Evolutionary conservation across 768 basidiomycete genomes (phyloP).

Genomic region (Tricholoma sp.): DNA sequence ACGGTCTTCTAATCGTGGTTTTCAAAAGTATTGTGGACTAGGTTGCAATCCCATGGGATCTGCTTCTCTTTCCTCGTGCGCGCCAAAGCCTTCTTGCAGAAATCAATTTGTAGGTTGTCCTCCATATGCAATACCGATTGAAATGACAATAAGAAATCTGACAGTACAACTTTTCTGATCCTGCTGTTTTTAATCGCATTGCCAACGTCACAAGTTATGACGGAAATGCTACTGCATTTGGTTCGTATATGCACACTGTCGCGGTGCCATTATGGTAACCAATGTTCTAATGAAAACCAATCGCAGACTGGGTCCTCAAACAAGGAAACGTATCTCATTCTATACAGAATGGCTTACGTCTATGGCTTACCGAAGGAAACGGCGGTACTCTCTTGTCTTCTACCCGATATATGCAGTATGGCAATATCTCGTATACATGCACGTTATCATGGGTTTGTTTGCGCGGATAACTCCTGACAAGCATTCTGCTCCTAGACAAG

Average conservation of each 20-base stretch:
- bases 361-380: slow-evolving; percentile 63
- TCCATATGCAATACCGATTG: background rate
- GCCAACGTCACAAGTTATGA: slow-evolving; percentile 65
- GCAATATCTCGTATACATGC: slow-evolving; percentile 65
- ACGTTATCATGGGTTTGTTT: slow-evolving; percentile 12
- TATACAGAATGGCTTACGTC: slow-evolving; percentile 63
- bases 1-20: slow-evolving; percentile 2
- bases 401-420: slow-evolving; percentile 81
- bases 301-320: slow-evolving; percentile 66
- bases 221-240: slow-evolving; percentile 70
- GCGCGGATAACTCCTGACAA: background rate
- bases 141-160: background rate
- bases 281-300: background rate
- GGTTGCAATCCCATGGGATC: slow-evolving; percentile 86
- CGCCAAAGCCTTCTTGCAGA: slow-evolving; percentile 68
- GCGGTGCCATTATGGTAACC: background rate
- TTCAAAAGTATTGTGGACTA: slow-evolving; percentile 66
- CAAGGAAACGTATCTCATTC: slow-evolving; percentile 57
- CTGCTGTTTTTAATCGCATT: slow-evolving; percentile 43
- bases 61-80: slow-evolving; percentile 57
- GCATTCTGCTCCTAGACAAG: slow-evolving; percentile 46
- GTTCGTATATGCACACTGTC: slow-evolving; percentile 25
- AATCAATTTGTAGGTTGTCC: slow-evolving; percentile 43
- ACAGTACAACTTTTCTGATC: slow-evolving; percentile 60
- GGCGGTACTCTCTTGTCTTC: slow-evolving; percentile 77